Conservation (phyloP, 257 asterid species). For the Solanum piurae region DNA sequence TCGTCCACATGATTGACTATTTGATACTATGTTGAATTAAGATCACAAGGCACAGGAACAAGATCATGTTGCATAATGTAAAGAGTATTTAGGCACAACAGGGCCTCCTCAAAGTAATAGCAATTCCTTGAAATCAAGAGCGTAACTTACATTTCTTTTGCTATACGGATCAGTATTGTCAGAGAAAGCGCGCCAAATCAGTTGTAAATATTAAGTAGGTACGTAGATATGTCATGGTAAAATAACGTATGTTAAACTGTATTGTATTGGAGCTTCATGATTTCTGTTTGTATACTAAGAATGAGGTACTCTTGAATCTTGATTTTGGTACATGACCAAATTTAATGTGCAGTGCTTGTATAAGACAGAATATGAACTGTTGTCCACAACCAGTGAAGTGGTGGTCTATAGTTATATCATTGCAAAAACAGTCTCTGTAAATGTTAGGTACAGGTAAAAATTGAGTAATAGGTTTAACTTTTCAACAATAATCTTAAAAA, state of each 20-base stretch:
- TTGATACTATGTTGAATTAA: constrained; percentile 29
- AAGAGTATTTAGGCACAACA: background rate
- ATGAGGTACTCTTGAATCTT: background rate
- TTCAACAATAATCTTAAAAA: background rate
- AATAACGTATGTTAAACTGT: too few species aligned
- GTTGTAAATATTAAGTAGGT: too few species aligned
- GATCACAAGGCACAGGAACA: constrained; percentile 25
- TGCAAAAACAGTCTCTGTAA: background rate
- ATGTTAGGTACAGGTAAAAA: background rate
- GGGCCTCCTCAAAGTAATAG: too few species aligned
- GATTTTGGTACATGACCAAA: background rate
- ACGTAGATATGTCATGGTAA: too few species aligned
- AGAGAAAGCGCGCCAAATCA: too few species aligned
- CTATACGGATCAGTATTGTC: too few species aligned
- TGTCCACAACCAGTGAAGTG: background rate
- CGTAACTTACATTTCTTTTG: too few species aligned
- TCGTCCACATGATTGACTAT: constrained; percentile 40
- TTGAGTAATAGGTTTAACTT: background rate
- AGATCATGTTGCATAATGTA: background rate
- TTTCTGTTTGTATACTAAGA: background rate
- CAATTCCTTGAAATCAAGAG: too few species aligned
- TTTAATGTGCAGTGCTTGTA: background rate
- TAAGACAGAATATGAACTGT: background rate
- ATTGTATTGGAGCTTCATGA: too few species aligned
- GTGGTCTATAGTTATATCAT: background rate